Conservation (phyloP, 371 early-diverging fungal species). For the Synchytrium microbalum region DNA sequence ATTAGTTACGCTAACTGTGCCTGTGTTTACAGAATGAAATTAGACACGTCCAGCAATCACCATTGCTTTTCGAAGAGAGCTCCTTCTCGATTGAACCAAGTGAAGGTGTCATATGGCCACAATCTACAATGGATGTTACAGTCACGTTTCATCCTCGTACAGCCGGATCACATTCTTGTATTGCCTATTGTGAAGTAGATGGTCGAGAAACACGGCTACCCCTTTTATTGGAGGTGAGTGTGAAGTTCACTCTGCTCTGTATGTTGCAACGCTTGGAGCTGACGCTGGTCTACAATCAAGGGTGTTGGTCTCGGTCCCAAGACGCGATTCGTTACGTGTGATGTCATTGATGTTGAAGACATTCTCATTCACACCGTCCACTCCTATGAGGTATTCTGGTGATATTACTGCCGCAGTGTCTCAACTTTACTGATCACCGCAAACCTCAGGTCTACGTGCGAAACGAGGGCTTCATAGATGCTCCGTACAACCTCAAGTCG, state of each 20-base stretch:
- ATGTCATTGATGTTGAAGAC: constrained; percentile 35
- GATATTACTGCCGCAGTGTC: neutral
- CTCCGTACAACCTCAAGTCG: constrained; percentile 18
- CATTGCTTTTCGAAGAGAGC: constrained; percentile 21
- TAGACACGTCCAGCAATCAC: constrained; percentile 26
- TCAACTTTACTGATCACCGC: neutral
- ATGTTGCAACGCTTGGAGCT: neutral
- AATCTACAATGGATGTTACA: constrained; percentile 30
- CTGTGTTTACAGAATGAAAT: constrained; percentile 23
- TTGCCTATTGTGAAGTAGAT: constrained; percentile 37
- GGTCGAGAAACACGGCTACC: constrained; percentile 42
- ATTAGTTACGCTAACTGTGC: too few relatives aligned
- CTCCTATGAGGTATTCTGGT: constrained; percentile 31
- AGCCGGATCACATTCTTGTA: constrained; percentile 23
- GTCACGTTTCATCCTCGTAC: constrained; percentile 31
- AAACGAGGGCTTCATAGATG: constrained; percentile 44
- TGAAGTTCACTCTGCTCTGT: constrained; percentile 5
- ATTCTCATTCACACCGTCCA: constrained; percentile 43
- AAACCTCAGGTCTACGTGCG: constrained; percentile 35
- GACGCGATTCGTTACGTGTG: constrained; percentile 37
- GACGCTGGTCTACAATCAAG: constrained; percentile 8
- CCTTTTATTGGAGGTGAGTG: constrained; percentile 30
- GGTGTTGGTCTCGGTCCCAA: constrained; percentile 43
- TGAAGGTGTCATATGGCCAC: constrained; percentile 42
- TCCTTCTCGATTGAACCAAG: constrained; percentile 33